These are phyloP conservation scores for Fusarium sororula DNA, from an alignment of 2,329 filamentous ascomycete species.

Conservation along the genomic window DNA sequence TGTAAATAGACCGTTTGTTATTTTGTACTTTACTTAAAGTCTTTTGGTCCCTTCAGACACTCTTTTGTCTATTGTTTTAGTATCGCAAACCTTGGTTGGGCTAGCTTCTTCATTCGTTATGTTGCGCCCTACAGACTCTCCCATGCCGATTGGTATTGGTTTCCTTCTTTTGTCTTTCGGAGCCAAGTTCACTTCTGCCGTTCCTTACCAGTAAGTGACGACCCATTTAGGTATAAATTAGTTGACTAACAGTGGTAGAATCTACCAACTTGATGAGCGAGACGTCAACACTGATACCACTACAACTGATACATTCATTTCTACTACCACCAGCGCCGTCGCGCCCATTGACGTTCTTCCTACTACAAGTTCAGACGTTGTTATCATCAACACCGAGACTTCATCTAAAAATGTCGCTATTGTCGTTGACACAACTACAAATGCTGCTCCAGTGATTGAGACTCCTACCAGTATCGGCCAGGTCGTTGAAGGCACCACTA, in stretches of 20 bases:
- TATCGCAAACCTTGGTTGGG: constrained; percentile 2
- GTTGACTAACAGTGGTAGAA: not conserved
- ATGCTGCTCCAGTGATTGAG: not conserved
- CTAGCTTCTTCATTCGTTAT: constrained; percentile 23
- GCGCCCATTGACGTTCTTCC: not conserved
- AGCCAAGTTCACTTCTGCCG: constrained; percentile 5
- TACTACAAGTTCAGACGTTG: not conserved
- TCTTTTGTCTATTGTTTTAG: not conserved
- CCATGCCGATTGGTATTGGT: constrained; percentile 5
- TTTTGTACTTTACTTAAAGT: constrained; percentile 13
- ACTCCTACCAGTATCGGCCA: not conserved
- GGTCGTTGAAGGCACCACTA: not conserved
- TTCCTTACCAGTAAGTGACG: not conserved
- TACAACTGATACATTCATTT: not conserved
- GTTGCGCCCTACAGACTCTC: constrained; percentile 14
- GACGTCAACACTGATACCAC: not conserved
- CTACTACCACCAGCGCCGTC: not conserved
- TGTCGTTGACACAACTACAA: not conserved
- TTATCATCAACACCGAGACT: not conserved
- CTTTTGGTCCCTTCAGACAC: not conserved
- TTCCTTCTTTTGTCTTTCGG: constrained; percentile 19
- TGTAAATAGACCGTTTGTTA: not conserved
- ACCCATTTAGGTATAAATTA: fast-evolving
- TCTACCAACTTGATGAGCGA: not conserved
- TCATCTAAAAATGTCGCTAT: not conserved